Conservation (phyloP, 2,329 filamentous ascomycete species). For the Pseudocercospora cruenta region DNA sequence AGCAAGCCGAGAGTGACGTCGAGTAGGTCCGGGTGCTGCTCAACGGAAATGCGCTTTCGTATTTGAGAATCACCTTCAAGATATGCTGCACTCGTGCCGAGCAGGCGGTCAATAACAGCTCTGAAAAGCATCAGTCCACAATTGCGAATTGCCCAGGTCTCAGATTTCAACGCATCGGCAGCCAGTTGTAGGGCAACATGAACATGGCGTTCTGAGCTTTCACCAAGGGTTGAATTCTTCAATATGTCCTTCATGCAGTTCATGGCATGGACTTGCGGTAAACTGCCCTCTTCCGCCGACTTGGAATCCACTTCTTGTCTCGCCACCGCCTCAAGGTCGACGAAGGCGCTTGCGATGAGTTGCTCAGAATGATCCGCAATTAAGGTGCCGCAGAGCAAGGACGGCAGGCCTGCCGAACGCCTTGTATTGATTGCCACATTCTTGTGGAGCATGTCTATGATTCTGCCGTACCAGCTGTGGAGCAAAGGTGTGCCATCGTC, state of each 20-base stretch:
- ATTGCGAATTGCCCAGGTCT: conserved; percentile 92
- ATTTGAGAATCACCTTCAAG: conserved; percentile 59
- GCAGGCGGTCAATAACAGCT: conserved; percentile 77
- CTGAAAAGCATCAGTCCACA: conserved; percentile 88
- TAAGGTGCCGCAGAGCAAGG: conserved; percentile 80
- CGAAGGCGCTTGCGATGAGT: conserved; percentile 68
- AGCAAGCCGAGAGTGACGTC: conserved; percentile 67
- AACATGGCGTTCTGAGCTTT: conserved; percentile 73
- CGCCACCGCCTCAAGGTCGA: conserved; percentile 64
- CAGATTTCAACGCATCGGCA: conserved; percentile 74
- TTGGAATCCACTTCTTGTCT: conserved; percentile 31
- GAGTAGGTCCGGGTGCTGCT: conserved; percentile 68
- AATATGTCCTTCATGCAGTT: conserved; percentile 94
- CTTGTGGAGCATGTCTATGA: conserved; percentile 44
- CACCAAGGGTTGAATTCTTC: conserved; percentile 75
- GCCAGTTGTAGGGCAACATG: conserved; percentile 77
- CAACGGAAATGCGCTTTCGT: conserved; percentile 66
- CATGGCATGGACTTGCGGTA: conserved; percentile 91
- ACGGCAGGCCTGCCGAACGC: conserved; percentile 88
- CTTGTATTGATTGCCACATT: conserved; percentile 81
- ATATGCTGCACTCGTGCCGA: conserved; percentile 69
- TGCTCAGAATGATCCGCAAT: conserved; percentile 61
- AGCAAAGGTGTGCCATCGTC: conserved; percentile 55
- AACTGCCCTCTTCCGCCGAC: conserved; percentile 54
- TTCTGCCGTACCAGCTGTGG: conserved; percentile 66